A percentile compares a stretch with the other conserved stretches of the same genome.
phyloP scores from a whole-genome alignment of 2,329 filamentous ascomycete species.

The Cladophialophora chaetospira region DNA sequence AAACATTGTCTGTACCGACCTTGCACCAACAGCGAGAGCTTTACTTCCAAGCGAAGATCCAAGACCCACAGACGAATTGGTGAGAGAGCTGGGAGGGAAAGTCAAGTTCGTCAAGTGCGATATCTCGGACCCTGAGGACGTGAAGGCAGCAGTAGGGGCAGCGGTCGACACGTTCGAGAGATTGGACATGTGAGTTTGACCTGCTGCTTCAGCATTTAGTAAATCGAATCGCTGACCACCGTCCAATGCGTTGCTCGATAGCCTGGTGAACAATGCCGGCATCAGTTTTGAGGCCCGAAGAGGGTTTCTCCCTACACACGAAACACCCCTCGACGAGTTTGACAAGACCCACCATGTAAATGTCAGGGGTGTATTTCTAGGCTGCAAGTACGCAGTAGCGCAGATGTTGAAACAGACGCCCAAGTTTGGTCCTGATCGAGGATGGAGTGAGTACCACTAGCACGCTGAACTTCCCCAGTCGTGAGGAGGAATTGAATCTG shows the following conservation, averaged over 20 bases:
- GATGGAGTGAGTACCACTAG: constrained; percentile 38
- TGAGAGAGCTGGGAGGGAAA: constrained; percentile 39
- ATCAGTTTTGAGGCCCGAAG: constrained; percentile 44
- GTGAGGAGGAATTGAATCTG: background rate
- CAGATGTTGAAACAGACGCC: constrained; percentile 25
- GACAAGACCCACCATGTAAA: constrained; percentile 37
- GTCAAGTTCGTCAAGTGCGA: constrained; percentile 50
- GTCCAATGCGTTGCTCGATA: background rate
- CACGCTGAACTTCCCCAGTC: too few relatives aligned
- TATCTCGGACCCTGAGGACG: constrained; percentile 41
- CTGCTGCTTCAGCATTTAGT: background rate
- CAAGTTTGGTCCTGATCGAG: constrained; percentile 35
- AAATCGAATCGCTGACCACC: constrained; percentile 33
- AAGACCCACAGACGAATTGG: constrained; percentile 43
- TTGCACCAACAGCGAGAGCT: constrained; percentile 21
- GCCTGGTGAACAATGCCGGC: constrained; percentile 54
- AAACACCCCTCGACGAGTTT: constrained; percentile 55
- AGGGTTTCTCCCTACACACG: constrained; percentile 32
- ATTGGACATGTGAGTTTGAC: constrained; percentile 46
- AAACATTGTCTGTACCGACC: constrained; percentile 48
- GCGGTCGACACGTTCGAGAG: constrained; percentile 42
- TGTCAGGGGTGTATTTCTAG: constrained; percentile 43
- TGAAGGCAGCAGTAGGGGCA: constrained; percentile 42
- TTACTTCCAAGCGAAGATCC: constrained; percentile 3
- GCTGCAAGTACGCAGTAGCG: constrained; percentile 38